Evolutionary conservation across 2,329 filamentous ascomycete genomes (phyloP).

Genomic region (Penicillium sp.): DNA sequence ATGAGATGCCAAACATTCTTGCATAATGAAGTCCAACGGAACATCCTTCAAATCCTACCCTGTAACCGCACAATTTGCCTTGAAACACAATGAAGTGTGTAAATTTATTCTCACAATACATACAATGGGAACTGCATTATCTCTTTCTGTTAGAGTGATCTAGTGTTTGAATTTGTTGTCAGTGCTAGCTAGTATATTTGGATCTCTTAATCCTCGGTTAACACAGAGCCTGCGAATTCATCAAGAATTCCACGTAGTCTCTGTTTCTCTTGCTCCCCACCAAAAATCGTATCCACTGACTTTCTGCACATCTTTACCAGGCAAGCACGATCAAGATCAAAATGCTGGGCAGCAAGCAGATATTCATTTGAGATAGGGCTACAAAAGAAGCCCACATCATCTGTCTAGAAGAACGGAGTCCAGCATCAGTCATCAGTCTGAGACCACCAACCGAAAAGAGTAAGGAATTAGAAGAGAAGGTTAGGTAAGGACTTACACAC

Average conservation of each 20-base stretch:
- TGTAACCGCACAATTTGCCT: too few species aligned
- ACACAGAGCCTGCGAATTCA: not conserved
- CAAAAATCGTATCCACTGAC: slow-evolving; percentile 67
- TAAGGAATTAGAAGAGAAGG: slow-evolving; percentile 1
- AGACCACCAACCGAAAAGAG: not conserved
- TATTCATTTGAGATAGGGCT: slow-evolving; percentile 77
- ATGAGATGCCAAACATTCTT: too few species aligned
- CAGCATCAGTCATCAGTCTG: slow-evolving; percentile 21
- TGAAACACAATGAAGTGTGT: too few species aligned
- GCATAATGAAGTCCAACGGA: too few species aligned
- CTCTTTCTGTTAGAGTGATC: too few species aligned
- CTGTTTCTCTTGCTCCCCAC: slow-evolving; percentile 58
- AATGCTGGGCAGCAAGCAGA: slow-evolving; percentile 68
- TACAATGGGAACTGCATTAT: too few species aligned
- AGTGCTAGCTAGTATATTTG: not conserved
- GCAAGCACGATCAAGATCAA: slow-evolving; percentile 53
- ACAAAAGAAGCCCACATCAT: slow-evolving; percentile 79
- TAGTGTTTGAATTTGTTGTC: too few species aligned
- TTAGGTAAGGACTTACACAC: slow-evolving; percentile 56
- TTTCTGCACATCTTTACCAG: slow-evolving; percentile 59
- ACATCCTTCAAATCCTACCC: too few species aligned
- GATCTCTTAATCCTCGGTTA: not conserved
- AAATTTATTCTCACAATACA: too few species aligned
- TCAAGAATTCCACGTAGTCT: slow-evolving; percentile 15
- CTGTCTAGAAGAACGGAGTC: slow-evolving; percentile 58